Evolutionary conservation across 2,329 filamentous ascomycete species (phyloP).

Genomic region (Drechslerella dactyloides): DNA sequence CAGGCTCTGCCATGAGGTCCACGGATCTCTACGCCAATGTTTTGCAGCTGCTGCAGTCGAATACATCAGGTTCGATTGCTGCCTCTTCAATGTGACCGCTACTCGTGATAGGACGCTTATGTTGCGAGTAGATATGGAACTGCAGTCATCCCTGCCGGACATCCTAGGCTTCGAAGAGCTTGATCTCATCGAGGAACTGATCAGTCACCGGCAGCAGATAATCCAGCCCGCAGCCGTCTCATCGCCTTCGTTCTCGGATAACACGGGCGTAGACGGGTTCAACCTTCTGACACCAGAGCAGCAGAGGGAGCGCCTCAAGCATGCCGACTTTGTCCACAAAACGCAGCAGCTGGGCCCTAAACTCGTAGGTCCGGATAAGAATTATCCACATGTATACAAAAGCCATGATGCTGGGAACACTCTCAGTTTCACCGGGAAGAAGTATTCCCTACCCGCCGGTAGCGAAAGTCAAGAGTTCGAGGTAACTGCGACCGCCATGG

Average conservation of each 20-base stretch:
- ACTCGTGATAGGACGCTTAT: conserved; percentile 57
- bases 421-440: conserved; percentile 77
- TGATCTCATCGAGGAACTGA: conserved; percentile 89
- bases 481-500: conserved; percentile 52
- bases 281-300: conserved; percentile 75
- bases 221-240: conserved; percentile 60
- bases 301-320: conserved; percentile 76
- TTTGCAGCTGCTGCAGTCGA: conserved; percentile 46
- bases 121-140: conserved; percentile 71
- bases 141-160: conserved; percentile 90
- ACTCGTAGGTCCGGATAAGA: conserved; percentile 71
- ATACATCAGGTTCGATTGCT: conserved; percentile 39
- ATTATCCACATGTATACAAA: conserved; percentile 94
- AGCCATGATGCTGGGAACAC: conserved; percentile 83
- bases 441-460: conserved; percentile 80
- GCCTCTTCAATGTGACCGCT: conserved; percentile 6
- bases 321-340: conserved; percentile 83
- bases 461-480: conserved; percentile 72
- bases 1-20: conserved; percentile 40
- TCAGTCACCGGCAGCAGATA: conserved; percentile 76
- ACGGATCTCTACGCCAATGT: conserved; percentile 43
- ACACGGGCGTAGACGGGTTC: conserved; percentile 60
- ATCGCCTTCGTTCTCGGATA: conserved; percentile 53
- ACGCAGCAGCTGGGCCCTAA: conserved; percentile 72
- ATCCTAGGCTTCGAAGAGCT: conserved; percentile 91